Percentiles rank a stretch among this genome's conserved stretches.
Conservation (phyloP, 768 basidiomycete species). For the Neoboletus brunneissimus region DNA sequence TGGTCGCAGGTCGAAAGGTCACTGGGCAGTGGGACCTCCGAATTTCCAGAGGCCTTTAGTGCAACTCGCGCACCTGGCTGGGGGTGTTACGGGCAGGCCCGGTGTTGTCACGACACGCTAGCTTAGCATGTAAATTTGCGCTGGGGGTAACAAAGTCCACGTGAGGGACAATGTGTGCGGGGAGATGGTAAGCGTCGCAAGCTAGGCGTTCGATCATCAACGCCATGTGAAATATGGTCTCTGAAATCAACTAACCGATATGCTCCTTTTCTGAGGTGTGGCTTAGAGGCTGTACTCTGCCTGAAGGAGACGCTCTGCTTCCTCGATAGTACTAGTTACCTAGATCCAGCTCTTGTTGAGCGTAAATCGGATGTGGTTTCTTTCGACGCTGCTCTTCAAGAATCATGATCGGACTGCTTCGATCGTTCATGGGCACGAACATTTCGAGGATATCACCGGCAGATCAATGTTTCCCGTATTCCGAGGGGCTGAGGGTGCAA, state of each 20-base stretch:
- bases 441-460: slow-evolving; percentile 23
- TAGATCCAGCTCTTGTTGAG: not conserved
- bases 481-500: not conserved
- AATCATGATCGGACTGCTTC: not conserved
- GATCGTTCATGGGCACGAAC: slow-evolving; percentile 27
- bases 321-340: not conserved
- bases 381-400: slow-evolving; percentile 20
- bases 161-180: no score
- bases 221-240: not conserved
- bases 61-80: slow-evolving; percentile 12
- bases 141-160: slow-evolving; percentile 26
- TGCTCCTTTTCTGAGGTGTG: slow-evolving; percentile 30
- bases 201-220: slow-evolving; percentile 8
- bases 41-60: slow-evolving; percentile 25
- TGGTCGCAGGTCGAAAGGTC: slow-evolving; percentile 25
- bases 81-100: slow-evolving; percentile 17
- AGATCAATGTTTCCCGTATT: slow-evolving; percentile 25
- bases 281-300: slow-evolving; percentile 31
- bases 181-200: slow-evolving; percentile 7
- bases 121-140: slow-evolving; percentile 31
- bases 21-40: not conserved
- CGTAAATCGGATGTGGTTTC: slow-evolving; percentile 18
- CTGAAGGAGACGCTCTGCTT: not conserved
- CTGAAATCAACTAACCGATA: slow-evolving; percentile 23
- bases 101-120: slow-evolving; percentile 13